Conservation (phyloP, 2,329 filamentous ascomycete species). For the Xylariaceae sp. region DNA sequence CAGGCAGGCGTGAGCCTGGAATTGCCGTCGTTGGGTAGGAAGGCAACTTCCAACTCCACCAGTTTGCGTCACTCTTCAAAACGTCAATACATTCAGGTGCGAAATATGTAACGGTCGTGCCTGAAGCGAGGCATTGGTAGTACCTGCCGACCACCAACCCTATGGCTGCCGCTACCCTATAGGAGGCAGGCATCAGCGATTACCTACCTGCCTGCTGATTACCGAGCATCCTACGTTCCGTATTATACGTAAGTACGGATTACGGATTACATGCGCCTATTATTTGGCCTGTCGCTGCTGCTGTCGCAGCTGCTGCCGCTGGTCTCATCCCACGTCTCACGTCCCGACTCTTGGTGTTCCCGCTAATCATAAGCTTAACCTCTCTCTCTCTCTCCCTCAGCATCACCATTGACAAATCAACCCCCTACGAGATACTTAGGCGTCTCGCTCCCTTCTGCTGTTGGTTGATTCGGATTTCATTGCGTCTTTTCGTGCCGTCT, state of each 20-base stretch:
- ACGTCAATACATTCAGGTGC: neutral
- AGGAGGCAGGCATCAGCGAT: neutral
- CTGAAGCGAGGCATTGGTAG: too few species aligned
- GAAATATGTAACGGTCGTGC: too few species aligned
- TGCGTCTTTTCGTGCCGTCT: neutral
- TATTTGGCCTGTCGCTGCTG: neutral
- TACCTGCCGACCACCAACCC: too few species aligned
- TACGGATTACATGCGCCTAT: too few species aligned
- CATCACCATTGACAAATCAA: too few species aligned
- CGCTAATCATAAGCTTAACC: neutral
- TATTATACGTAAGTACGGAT: too few species aligned
- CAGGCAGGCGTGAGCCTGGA: too few species aligned
- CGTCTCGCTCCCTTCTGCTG: neutral
- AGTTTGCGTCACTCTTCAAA: neutral
- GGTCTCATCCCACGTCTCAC: too few species aligned
- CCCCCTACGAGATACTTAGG: too few species aligned
- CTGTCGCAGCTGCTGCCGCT: too few species aligned
- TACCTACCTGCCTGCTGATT: constrained; percentile 2
- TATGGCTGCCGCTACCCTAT: neutral
- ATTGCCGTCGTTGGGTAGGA: too few species aligned
- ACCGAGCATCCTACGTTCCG: neutral
- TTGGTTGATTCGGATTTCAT: neutral
- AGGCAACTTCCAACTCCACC: neutral
- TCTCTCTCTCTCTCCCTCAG: too few species aligned
- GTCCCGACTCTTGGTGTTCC: neutral